Percentiles rank a stretch among this genome's conserved stretches.
Conservation (phyloP, 257 asterid genomes). For the Lithospermum erythrorhizon region DNA sequence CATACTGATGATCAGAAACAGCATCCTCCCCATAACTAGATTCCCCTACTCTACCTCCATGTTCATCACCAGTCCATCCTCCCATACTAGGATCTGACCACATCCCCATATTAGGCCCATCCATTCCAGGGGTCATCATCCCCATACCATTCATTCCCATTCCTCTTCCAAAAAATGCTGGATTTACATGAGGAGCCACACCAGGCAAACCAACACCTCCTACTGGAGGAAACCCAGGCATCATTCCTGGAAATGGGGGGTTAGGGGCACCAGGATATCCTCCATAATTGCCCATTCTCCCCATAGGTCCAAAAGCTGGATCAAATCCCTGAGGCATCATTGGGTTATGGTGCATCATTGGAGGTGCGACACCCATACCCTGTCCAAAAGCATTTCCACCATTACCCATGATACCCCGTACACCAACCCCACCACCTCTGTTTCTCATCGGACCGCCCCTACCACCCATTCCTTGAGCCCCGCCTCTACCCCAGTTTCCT, state of each 20-base stretch:
- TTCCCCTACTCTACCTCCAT: slow-evolving; percentile 78
- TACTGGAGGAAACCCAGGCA: slow-evolving; percentile 66
- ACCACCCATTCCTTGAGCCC: slow-evolving; percentile 27
- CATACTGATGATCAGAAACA: slow-evolving; percentile 79
- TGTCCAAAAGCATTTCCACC: slow-evolving; percentile 66
- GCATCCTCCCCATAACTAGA: slow-evolving; percentile 89
- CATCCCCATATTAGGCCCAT: slow-evolving; percentile 78
- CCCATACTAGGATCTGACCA: slow-evolving; percentile 75
- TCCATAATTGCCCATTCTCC: slow-evolving; percentile 77
- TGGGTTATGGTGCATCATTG: slow-evolving; percentile 69
- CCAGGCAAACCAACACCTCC: slow-evolving; percentile 78
- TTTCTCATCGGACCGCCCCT: slow-evolving; percentile 35
- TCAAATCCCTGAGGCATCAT: slow-evolving; percentile 97
- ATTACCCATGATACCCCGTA: slow-evolving; percentile 56
- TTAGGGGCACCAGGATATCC: slow-evolving; percentile 70
- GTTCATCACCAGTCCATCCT: slow-evolving; percentile 87
- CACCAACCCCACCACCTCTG: slow-evolving; percentile 59
- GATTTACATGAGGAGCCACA: slow-evolving; percentile 96
- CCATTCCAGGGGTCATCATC: slow-evolving; percentile 79
- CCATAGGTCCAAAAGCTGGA: slow-evolving; percentile 83
- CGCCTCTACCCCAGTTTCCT: slow-evolving; percentile 65
- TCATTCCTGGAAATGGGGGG: slow-evolving; percentile 63
- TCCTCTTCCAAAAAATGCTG: slow-evolving; percentile 89
- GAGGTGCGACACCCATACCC: slow-evolving; percentile 66
- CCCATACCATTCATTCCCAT: slow-evolving; percentile 88